Evolutionary conservation across 2,329 filamentous ascomycete species (phyloP).

Genomic region (Lasiodiplodia theobromae): DNA sequence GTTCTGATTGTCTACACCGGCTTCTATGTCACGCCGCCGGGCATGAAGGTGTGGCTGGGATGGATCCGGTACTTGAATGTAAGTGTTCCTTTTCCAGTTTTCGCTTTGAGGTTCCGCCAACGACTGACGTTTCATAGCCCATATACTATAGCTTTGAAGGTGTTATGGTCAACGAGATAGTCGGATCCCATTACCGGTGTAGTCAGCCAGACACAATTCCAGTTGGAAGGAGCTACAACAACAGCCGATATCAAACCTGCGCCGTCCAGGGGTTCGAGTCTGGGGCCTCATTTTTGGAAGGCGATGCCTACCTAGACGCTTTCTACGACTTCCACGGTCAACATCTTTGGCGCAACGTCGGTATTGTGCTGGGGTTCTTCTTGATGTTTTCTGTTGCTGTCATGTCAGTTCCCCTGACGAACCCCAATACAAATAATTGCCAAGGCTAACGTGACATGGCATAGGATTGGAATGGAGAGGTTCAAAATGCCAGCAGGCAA

Average conservation of each 20-base stretch:
- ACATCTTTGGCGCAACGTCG: neutral
- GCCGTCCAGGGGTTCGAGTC: neutral
- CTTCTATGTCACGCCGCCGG: neutral
- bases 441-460: neutral
- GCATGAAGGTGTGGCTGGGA: neutral
- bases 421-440: neutral
- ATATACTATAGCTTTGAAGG: constrained; percentile 6
- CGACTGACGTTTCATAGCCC: neutral
- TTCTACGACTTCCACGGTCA: neutral
- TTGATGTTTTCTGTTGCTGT: neutral
- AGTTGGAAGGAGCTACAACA: neutral
- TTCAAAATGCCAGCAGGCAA: constrained; percentile 1
- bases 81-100: neutral
- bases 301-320: neutral
- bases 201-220: neutral
- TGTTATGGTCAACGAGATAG: neutral
- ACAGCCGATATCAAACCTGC: neutral
- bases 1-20: neutral
- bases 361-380: neutral
- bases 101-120: too few species aligned
- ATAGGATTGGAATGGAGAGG: neutral
- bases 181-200: neutral
- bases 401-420: neutral
- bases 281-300: neutral
- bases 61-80: neutral